phyloP scores from a whole-genome alignment of 495 filamentous ascomycete species.

The Trichocladium antarcticum region DNA sequence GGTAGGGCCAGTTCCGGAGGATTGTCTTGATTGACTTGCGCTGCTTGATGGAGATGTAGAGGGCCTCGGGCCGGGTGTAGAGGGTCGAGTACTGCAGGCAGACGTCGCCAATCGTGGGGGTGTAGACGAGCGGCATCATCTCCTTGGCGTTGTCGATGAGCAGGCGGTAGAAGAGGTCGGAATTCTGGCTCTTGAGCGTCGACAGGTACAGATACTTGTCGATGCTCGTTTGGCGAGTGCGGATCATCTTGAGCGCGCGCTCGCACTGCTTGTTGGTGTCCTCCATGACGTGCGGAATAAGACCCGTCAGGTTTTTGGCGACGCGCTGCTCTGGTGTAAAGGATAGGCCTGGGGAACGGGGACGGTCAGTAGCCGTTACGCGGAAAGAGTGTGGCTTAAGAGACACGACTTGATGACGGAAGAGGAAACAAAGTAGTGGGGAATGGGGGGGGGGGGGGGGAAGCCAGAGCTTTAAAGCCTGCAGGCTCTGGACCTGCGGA shows the following conservation, averaged over 20 bases:
- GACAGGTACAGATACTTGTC: constrained; percentile 95
- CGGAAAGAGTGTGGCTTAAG: background rate
- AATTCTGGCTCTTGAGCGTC: constrained; percentile 74
- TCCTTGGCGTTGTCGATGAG: constrained; percentile 84
- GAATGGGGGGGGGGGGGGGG: background rate
- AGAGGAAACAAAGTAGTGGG: background rate
- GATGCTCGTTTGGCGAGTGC: constrained; percentile 63
- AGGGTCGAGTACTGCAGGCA: constrained; percentile 92
- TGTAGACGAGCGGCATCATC: constrained; percentile 92
- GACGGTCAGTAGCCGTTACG: constrained; percentile 11
- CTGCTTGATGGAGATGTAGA: constrained; percentile 89
- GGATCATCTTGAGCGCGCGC: constrained; percentile 54
- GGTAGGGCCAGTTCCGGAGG: constrained; percentile 80
- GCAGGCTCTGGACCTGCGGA: no score
- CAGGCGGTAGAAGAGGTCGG: constrained; percentile 89
- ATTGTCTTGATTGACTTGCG: constrained; percentile 71
- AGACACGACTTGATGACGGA: background rate
- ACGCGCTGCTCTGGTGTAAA: constrained; percentile 46
- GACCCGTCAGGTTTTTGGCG: constrained; percentile 46
- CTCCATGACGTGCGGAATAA: constrained; percentile 49
- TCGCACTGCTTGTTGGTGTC: constrained; percentile 41
- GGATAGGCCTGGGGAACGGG: constrained; percentile 36
- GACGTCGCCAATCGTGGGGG: constrained; percentile 92
- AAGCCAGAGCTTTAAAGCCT: background rate
- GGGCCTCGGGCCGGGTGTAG: constrained; percentile 86